phyloP scores from a whole-genome alignment of 192 early-diverging fungal genomes.

The Spinellus fusiger region DNA sequence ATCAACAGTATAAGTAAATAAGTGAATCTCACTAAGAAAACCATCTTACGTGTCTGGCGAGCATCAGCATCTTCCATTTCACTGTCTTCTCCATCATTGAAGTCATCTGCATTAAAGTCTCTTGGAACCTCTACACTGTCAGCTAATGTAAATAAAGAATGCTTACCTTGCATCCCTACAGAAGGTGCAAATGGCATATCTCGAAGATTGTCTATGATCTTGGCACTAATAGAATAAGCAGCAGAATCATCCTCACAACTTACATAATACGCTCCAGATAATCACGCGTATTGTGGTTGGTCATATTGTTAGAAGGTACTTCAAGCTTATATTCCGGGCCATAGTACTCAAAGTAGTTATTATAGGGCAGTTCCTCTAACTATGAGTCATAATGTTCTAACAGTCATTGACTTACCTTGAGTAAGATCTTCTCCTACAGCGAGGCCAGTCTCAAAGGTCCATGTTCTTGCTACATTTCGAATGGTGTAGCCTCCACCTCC shows the following conservation, averaged over 20 bases:
- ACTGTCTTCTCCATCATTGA: conserved; percentile 32
- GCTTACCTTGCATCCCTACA: conserved; percentile 71
- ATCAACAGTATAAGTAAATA: neutral
- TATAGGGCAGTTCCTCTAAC: conserved; percentile 66
- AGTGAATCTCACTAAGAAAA: neutral
- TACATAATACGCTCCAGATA: conserved; percentile 75
- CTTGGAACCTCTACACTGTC: conserved; percentile 20
- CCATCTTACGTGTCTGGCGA: conserved; percentile 19
- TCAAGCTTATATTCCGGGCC: conserved; percentile 86
- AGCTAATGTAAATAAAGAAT: neutral
- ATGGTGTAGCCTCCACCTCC: conserved; percentile 99
- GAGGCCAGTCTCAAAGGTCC: conserved; percentile 93
- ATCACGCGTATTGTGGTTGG: conserved; percentile 79
- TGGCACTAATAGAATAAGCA: conserved; percentile 20
- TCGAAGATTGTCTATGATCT: conserved; percentile 59
- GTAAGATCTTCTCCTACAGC: conserved; percentile 63
- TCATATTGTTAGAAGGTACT: conserved; percentile 77
- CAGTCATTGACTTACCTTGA: conserved; percentile 17
- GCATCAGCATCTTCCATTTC: conserved; percentile 25
- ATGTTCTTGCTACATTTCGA: conserved; percentile 87
- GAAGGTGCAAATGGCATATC: conserved; percentile 68
- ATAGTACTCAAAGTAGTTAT: conserved; percentile 86
- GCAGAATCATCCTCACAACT: no score
- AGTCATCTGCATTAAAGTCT: conserved; percentile 29
- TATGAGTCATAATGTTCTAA: neutral